These are phyloP conservation scores for Arthrocladium fulminans DNA, from an alignment of 2,329 filamentous ascomycete species.

Conservation along the genomic window DNA sequence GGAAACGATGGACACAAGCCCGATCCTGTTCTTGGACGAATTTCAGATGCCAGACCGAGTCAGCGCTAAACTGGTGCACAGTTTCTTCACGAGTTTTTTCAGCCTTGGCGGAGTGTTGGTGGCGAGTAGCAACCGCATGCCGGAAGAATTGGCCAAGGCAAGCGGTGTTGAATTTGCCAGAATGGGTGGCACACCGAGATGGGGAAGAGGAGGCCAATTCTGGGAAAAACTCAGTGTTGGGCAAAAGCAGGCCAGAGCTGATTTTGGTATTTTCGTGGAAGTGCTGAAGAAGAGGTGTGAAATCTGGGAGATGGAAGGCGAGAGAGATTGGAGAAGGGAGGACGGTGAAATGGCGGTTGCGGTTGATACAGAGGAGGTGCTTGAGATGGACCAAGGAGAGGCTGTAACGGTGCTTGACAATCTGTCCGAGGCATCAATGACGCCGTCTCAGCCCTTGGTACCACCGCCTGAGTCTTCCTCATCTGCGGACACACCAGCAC, in stretches of 20 bases:
- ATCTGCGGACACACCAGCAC: constrained; percentile 19
- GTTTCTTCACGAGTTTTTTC: constrained; percentile 71
- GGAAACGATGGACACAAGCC: constrained; percentile 64
- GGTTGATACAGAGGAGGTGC: constrained; percentile 8
- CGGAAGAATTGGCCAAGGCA: constrained; percentile 69
- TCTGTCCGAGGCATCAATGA: not conserved
- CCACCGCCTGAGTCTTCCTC: not conserved
- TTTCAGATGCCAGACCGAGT: constrained; percentile 75
- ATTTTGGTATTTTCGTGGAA: constrained; percentile 68
- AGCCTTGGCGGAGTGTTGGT: constrained; percentile 72
- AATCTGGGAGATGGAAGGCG: constrained; percentile 74
- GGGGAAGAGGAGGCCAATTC: constrained; percentile 20
- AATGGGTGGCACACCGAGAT: constrained; percentile 41
- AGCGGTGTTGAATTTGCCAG: constrained; percentile 58
- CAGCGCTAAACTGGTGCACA: constrained; percentile 68
- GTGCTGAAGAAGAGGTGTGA: constrained; percentile 70
- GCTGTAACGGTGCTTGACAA: constrained; percentile 1
- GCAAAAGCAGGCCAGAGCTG: constrained; percentile 53
- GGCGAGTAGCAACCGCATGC: constrained; percentile 74
- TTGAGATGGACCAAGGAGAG: constrained; percentile 1
- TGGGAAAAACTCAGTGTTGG: constrained; percentile 35
- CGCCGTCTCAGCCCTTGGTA: not conserved
- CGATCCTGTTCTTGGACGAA: constrained; percentile 72
- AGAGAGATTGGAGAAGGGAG: constrained; percentile 57
- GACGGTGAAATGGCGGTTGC: constrained; percentile 26